These are phyloP conservation scores for Nicotiana undulata DNA, from an alignment of 257 asterid species.

Conservation along the genomic window DNA sequence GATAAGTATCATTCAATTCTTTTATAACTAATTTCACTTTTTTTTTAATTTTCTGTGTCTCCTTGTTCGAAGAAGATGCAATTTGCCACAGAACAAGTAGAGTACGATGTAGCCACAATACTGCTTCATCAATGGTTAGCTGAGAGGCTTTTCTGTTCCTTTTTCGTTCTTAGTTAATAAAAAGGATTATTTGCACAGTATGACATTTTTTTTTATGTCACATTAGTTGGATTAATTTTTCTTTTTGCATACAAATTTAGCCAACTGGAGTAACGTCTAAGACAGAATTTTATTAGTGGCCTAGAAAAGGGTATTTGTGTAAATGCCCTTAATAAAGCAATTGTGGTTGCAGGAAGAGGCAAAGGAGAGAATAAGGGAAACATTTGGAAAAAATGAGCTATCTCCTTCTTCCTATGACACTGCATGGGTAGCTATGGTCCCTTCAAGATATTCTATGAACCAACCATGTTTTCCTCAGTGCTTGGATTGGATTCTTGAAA, in stretches of 20 bases:
- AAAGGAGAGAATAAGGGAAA: not conserved
- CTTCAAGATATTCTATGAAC: not conserved
- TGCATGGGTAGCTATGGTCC: constrained; percentile 14
- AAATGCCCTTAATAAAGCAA: not conserved
- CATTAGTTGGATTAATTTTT: not conserved
- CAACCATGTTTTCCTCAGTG: constrained; percentile 7
- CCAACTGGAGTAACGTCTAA: too few species aligned
- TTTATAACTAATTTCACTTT: not conserved
- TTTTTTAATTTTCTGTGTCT: not conserved
- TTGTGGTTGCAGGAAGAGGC: not conserved
- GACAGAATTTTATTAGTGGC: too few species aligned
- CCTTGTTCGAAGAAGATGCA: not conserved
- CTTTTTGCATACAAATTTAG: not conserved
- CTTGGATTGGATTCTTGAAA: constrained; percentile 7
- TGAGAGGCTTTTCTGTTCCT: not conserved
- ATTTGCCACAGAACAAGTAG: not conserved
- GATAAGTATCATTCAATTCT: not conserved
- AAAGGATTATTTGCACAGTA: too few species aligned
- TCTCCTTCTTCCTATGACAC: constrained; percentile 2
- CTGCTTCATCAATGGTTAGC: not conserved
- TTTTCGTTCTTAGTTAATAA: too few species aligned
- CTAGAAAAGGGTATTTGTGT: too few species aligned
- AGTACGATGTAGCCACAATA: not conserved
- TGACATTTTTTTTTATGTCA: too few species aligned
- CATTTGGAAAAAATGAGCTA: not conserved